Evolutionary conservation across 2,329 filamentous ascomycete genomes (phyloP), one percentile per base, ranked within the genome.

Genomic region (Trichoderma guizhouense): DNA sequence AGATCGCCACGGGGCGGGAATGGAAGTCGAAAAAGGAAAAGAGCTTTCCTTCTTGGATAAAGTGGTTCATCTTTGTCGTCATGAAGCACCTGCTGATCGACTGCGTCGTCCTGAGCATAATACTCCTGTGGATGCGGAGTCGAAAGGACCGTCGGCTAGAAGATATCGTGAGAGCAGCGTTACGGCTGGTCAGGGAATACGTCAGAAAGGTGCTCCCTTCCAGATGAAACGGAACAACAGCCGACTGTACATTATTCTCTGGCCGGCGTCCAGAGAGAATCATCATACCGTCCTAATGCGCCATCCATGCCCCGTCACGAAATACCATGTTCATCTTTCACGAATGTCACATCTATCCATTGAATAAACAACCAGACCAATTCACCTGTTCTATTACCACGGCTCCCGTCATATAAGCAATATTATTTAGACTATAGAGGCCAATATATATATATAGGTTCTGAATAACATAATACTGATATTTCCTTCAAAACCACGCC

Each of bases 11-110:
- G 0, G 90, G 93, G 0, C 87, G 92, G 14, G 89, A 95, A 75
- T 92, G 92, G 83, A 88, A 89, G 73, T 87, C 89, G 21, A 88
- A 88, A 75, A 91, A 87, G 75, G 88, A 89, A 73, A 88, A 88
- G 73, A 91, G 88, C 69, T 81, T 92, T 28, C 86, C 89, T 63
- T 87, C 90, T 1, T 97, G 93, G 93, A 63, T 91, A 1, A 85
- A 88, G 58, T 93, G 93, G 88, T 76, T 91, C 4, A 79, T 92
- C 0, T 95, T 92, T 92, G 82, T 89, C 53, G 79, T 88, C 24
- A 81, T 91, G 53, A 93, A 94, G 79, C 94, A 98, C 78, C 76
- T 96, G 7, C 84, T 92, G 32, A 85, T 92, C 58, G 93, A 98
- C 81, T 79, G 91, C 11, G 83, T 92, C 30, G 81, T 94, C 3